Evolutionary conservation across 179 eudicot species (phyloP), one percentile per base, ranked within the genome.

Genomic region (Dionaea muscipula): DNA sequence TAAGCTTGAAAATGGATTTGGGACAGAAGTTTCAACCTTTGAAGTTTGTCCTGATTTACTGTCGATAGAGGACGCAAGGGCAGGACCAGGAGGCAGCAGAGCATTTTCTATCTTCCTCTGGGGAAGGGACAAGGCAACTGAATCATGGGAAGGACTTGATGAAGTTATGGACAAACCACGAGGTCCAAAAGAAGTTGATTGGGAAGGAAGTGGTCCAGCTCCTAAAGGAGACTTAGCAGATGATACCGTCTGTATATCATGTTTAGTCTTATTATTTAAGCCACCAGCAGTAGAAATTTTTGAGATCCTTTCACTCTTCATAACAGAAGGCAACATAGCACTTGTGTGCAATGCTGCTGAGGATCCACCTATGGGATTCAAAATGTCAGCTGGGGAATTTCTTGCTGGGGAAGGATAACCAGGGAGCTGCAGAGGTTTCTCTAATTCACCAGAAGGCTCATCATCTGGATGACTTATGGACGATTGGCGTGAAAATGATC

Each of bases 1-100:
- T 44, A 93, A 74, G 66, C 81, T 82, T 13, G 96, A 77, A 41
- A 82, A 67, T 17, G 83, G 84, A 63, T 72, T 72, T 36, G 82
- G 63, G 31, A 69, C 56, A 46, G 74, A 58, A 57, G 64, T 61
- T 50, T 47, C 61, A 36, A 25, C 46, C 37, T 63, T 61, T n/a
- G 81, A 65, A 59, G 69, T 63, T 43, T 61, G 75, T 47, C 64
- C 56, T 28, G 69, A 54, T 26, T 57, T 38, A 64, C 53, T 55
- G 50, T 58, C 65, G 43, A 31, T 19, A 23, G 53, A 50, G 14
- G 76, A 47, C 14, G 72, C 51, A 37, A 70, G 65, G 0, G 67
- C 69, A 43, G 70, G 63, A 25, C 63, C 76, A 37, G 71, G 56
- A 14, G 78, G 65, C 52, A 72, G 50, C n/a, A 72, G 71, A 37